Evolutionary conservation across 768 basidiomycete species (phyloP), one percentile per base, ranked within the genome.

Genomic region (Heimioporus sp.): DNA sequence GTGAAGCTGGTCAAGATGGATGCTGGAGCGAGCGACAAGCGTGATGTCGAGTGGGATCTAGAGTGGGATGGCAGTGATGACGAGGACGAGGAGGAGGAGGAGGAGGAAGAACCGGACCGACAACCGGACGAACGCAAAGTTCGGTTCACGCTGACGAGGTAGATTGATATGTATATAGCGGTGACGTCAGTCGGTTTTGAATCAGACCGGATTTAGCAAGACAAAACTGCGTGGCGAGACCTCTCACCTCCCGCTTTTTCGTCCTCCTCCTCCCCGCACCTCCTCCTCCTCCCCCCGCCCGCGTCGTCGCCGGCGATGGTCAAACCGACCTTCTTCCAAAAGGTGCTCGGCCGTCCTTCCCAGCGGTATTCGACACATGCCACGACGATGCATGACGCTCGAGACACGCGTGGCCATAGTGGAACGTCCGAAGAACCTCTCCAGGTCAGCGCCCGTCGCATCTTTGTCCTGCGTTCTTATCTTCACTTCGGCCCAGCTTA

Each of bases 291-390:
- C 24, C 43, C 24, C 9, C 30, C 51, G 31, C 20, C 48, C 0
- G 37, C 61, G 24, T 43, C 51, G 13, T 53, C 60, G 24, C 15
- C 51, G 60, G 30, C 49, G 55, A 83, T 83, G 82, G 68, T 72
- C 28, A 81, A 77, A 62, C 80, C 82, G 43, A 80, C 81, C 5
- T 63, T 85, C 43, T 59, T 84, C 47, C 86, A 89, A 66, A 75
- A 73, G 37, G 65, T 88, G 40, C 74, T 90, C 39, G 79, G 81
- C 46, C 65, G 75, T 46, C 87, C 87, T 11, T 87, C 86, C 1
- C 82, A 86, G 63, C 70, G 76, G 0, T 90, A 90, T 65, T 61
- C 61, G 16, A 4, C 74, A 3, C 31, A 78, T 0, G 55, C 42
- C 30, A 49, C 58, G 31, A 39, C 57, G 31, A 39, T 50, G 1